A percentile compares a stretch with the other conserved stretches of the same genome.
phyloP scores from a whole-genome alignment of 192 early-diverging fungal genomes.

The Backusella morwellensis region DNA sequence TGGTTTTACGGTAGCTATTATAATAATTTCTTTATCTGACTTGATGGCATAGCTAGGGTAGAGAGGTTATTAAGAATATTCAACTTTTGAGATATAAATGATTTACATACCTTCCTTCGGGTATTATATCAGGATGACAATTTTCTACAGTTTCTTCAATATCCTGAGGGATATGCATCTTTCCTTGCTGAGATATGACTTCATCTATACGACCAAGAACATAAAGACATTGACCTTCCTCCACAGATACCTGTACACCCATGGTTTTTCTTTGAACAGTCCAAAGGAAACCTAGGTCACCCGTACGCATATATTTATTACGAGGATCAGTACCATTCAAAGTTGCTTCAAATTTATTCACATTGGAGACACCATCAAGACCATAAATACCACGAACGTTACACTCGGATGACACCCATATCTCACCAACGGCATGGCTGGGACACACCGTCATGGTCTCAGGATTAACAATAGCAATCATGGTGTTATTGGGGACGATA shows the following conservation, averaged over 20 bases:
- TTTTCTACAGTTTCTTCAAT: constrained; percentile 73
- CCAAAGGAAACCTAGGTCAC: constrained; percentile 81
- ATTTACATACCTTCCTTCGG: constrained; percentile 44
- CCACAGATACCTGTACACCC: constrained; percentile 37
- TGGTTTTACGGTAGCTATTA: constrained; percentile 7
- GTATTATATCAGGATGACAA: constrained; percentile 49
- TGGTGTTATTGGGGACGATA: constrained; percentile 70
- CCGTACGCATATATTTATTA: constrained; percentile 71
- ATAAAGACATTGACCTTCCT: constrained; percentile 70
- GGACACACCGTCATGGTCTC: constrained; percentile 62
- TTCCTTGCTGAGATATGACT: constrained; percentile 65
- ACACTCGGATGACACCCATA: constrained; percentile 73
- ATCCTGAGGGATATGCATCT: constrained; percentile 72
- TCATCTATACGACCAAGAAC: constrained; percentile 71
- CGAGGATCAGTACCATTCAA: constrained; percentile 60
- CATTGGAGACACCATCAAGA: constrained; percentile 31
- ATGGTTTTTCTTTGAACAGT: constrained; percentile 45
- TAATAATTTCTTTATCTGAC: constrained; percentile 4
- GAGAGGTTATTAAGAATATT: background rate
- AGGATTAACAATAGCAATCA: constrained; percentile 84
- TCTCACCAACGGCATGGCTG: constrained; percentile 76
- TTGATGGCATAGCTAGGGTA: constrained; percentile 12
- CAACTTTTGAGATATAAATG: background rate
- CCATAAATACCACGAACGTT: constrained; percentile 46
- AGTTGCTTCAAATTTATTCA: constrained; percentile 39